These are phyloP conservation scores for Daldinia loculata DNA, from an alignment of 495 filamentous ascomycete species.

Conservation along the genomic window DNA sequence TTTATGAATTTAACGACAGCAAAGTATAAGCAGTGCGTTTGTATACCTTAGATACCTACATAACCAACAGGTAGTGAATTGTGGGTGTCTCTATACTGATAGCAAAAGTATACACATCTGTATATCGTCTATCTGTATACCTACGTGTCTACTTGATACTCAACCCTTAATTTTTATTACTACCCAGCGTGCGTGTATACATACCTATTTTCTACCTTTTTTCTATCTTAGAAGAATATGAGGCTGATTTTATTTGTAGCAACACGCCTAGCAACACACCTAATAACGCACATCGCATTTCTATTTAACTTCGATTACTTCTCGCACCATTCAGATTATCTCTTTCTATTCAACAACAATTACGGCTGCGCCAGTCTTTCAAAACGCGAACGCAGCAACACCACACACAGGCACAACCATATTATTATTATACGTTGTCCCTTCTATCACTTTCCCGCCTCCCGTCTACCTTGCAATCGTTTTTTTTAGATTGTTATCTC, in stretches of 20 bases:
- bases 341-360: neutral
- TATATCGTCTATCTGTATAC: neutral
- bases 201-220: neutral
- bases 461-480: neutral
- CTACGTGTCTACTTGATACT: neutral
- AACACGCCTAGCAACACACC: neutral
- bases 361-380: neutral
- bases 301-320: neutral
- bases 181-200: neutral
- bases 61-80: neutral
- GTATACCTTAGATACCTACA: neutral
- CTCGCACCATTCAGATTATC: neutral
- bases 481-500: neutral
- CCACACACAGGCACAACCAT: neutral
- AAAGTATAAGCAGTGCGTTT: neutral
- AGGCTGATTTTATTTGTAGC: neutral
- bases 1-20: neutral
- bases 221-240: neutral
- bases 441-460: neutral
- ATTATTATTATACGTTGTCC: neutral
- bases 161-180: neutral
- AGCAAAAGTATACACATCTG: neutral
- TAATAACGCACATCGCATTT: neutral
- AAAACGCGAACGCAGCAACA: neutral
- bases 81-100: neutral